These are phyloP conservation scores for Ensete ventricosum DNA, from an alignment of 176 grass and related monocot genomes.

Conservation along the genomic window DNA sequence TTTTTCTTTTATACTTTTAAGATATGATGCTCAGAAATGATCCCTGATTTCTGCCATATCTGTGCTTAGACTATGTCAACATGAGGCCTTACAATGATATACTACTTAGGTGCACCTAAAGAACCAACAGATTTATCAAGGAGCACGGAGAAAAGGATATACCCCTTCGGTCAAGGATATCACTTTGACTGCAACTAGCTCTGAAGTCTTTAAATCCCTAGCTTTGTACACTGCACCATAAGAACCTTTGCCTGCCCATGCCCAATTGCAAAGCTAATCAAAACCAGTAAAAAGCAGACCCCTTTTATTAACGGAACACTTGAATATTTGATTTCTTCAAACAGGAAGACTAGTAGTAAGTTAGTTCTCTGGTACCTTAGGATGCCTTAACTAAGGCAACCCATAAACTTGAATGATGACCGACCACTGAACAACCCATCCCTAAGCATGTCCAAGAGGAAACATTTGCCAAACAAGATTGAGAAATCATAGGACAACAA, in stretches of 20 bases:
- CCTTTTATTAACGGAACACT: neutral
- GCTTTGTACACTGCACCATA: constrained; percentile 99
- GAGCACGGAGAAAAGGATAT: constrained; percentile 19
- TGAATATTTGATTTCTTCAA: neutral
- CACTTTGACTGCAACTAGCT: constrained; percentile 97
- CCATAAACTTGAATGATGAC: too few species aligned
- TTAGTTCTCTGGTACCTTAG: neutral
- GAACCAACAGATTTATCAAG: neutral
- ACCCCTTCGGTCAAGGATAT: constrained; percentile 99
- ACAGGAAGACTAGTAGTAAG: neutral
- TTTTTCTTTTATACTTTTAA: neutral
- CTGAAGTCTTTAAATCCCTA: constrained; percentile 85
- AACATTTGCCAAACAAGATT: neutral
- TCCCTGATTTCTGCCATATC: neutral
- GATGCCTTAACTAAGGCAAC: too few species aligned
- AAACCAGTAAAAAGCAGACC: neutral
- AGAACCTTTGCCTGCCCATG: constrained; percentile 86
- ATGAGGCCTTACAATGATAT: neutral
- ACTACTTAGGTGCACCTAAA: neutral
- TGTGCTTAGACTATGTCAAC: neutral
- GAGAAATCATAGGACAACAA: neutral
- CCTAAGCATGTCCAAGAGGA: neutral
- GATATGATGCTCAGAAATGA: neutral
- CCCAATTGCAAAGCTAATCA: constrained; percentile 15
- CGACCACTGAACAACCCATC: too few species aligned